Evolutionary conservation across 768 basidiomycete species (phyloP).

Genomic region (Peribolospora kevripleyi): DNA sequence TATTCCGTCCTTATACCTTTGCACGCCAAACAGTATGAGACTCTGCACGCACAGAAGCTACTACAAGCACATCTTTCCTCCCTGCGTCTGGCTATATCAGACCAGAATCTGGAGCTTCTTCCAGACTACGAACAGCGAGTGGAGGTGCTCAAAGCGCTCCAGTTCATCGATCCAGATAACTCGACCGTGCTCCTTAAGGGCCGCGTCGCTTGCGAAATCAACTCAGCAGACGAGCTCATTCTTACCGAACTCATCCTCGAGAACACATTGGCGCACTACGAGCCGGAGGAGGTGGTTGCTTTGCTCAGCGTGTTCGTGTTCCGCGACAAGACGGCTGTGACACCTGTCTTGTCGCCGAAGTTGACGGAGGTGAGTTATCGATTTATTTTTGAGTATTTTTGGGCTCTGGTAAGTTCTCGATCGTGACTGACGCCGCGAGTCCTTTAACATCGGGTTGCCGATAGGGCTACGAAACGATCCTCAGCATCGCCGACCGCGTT

Average conservation of each 20-base stretch:
- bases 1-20: slow-evolving; percentile 1
- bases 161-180: slow-evolving; percentile 72
- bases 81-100: slow-evolving; percentile 67
- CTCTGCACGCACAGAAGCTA: slow-evolving; percentile 48
- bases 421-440: neutral
- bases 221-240: slow-evolving; percentile 89
- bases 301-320: slow-evolving; percentile 91
- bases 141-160: slow-evolving; percentile 64
- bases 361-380: slow-evolving; percentile 30
- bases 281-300: slow-evolving; percentile 88
- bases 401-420: neutral
- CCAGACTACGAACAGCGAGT: slow-evolving; percentile 94
- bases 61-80: slow-evolving; percentile 47
- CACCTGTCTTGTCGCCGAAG: slow-evolving; percentile 55
- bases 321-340: slow-evolving; percentile 86
- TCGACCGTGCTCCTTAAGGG: slow-evolving; percentile 89
- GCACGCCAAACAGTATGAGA: slow-evolving; percentile 35
- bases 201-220: slow-evolving; percentile 96
- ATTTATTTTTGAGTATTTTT: neutral
- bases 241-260: slow-evolving; percentile 91
- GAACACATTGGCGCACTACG: slow-evolving; percentile 69
- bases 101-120: slow-evolving; percentile 84
- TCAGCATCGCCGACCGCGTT: slow-evolving; percentile 52
- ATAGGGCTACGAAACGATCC: slow-evolving; percentile 47
- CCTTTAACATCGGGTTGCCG: neutral